Evolutionary conservation across 2,329 filamentous ascomycete species (phyloP).

Genomic region (Botrytis hyacinthi): DNA sequence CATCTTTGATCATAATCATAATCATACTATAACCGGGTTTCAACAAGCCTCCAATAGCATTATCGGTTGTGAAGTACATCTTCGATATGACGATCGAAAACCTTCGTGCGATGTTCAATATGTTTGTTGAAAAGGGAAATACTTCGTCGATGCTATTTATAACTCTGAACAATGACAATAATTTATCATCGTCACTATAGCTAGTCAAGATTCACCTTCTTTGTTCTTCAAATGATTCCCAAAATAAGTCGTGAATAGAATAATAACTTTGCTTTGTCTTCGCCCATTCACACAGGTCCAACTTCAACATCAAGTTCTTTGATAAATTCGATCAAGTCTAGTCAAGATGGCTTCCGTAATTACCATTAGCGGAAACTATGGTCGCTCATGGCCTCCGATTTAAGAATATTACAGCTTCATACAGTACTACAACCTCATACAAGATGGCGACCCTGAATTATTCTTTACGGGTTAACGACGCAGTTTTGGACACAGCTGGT

Average conservation of each 20-base stretch:
- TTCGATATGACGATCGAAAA: not conserved
- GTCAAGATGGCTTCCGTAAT: not conserved
- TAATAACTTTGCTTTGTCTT: constrained; percentile 6
- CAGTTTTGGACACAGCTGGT: not conserved
- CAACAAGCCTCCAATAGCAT: not conserved
- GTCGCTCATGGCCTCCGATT: not conserved
- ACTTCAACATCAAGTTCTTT: not conserved
- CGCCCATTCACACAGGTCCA: constrained; percentile 8
- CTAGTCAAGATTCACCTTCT: constrained; percentile 1
- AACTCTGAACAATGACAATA: not conserved
- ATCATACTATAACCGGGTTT: not conserved
- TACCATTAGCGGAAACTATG: not conserved
- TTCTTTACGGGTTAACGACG: not conserved
- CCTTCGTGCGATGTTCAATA: not conserved
- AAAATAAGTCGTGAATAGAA: constrained; percentile 7
- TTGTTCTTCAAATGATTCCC: constrained; percentile 8
- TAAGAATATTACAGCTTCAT: not conserved
- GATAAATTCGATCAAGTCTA: not conserved
- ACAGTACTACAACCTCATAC: not conserved
- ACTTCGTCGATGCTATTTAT: not conserved
- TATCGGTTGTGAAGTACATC: not conserved
- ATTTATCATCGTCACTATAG: not conserved
- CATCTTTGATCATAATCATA: not conserved
- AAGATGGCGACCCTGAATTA: not conserved
- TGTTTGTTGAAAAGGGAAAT: not conserved